These are phyloP conservation scores for Chaetomium fimeti DNA, from an alignment of 495 filamentous ascomycete genomes.

Conservation along the genomic window DNA sequence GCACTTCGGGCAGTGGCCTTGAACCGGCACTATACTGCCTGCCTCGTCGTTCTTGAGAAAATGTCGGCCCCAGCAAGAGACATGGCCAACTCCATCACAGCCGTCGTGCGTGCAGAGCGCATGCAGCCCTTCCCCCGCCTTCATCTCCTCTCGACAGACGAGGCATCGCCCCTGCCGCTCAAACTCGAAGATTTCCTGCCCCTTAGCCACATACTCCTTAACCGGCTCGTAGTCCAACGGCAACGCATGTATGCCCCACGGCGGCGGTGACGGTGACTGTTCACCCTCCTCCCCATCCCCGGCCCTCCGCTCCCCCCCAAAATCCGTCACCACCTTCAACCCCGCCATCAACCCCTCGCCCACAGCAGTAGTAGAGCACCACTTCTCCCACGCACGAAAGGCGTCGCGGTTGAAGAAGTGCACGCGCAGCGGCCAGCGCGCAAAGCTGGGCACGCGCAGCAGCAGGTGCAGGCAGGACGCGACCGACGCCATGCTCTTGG, in stretches of 20 bases:
- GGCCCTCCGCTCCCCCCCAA: slow-evolving; percentile 25
- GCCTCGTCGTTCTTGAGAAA: slow-evolving; percentile 54
- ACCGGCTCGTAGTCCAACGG: slow-evolving; percentile 65
- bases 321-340: slow-evolving; percentile 59
- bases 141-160: slow-evolving; percentile 58
- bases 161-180: slow-evolving; percentile 58
- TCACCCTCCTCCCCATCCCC: background rate
- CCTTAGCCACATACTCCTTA: slow-evolving; percentile 70
- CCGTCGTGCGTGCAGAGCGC: slow-evolving; percentile 65
- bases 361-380: slow-evolving; percentile 53
- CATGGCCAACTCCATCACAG: slow-evolving; percentile 69
- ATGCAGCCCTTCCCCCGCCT: slow-evolving; percentile 51
- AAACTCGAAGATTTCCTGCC: slow-evolving; percentile 60
- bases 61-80: slow-evolving; percentile 69
- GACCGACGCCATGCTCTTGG: slow-evolving; percentile 58
- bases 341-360: slow-evolving; percentile 48
- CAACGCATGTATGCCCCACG: slow-evolving; percentile 55
- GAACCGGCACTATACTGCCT: slow-evolving; percentile 60
- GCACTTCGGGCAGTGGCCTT: slow-evolving; percentile 74
- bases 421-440: slow-evolving; percentile 74
- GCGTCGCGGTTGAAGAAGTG: slow-evolving; percentile 77
- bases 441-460: slow-evolving; percentile 72
- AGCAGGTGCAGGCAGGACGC: slow-evolving; percentile 77
- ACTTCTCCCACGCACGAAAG: slow-evolving; percentile 62
- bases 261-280: slow-evolving; percentile 3